These are phyloP conservation scores for Podospora sp. DNA, from an alignment of 495 filamentous ascomycete genomes.

Conservation along the genomic window DNA sequence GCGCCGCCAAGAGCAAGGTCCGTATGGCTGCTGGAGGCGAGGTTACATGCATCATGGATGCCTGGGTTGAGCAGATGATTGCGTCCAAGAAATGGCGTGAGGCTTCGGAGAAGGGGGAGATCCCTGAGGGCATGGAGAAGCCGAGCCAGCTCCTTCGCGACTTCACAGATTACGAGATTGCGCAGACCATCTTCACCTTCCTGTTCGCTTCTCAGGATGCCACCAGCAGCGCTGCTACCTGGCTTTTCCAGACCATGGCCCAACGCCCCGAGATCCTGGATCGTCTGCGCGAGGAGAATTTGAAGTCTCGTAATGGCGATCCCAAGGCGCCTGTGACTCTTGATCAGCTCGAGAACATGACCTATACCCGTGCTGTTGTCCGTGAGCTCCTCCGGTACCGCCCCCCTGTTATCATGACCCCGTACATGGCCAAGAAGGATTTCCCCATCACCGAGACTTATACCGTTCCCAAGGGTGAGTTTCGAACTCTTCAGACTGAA, in stretches of 20 bases:
- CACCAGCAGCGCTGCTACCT: constrained; percentile 88
- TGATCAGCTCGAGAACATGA: constrained; percentile 84
- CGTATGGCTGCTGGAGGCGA: constrained; percentile 91
- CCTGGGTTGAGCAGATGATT: constrained; percentile 84
- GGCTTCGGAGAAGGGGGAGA: constrained; percentile 64
- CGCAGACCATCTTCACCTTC: constrained; percentile 96
- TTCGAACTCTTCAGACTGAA: constrained; percentile 30
- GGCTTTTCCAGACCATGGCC: constrained; percentile 93
- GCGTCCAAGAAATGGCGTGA: constrained; percentile 78
- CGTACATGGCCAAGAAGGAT: constrained; percentile 90
- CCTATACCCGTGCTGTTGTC: constrained; percentile 89
- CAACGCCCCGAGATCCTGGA: constrained; percentile 90
- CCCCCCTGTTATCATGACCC: constrained; percentile 97
- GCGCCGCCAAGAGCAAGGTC: constrained; percentile 88
- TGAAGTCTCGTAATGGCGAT: constrained; percentile 76
- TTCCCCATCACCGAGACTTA: constrained; percentile 91
- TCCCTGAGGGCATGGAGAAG: constrained; percentile 72
- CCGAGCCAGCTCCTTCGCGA: constrained; percentile 77
- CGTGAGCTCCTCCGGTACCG: constrained; percentile 94
- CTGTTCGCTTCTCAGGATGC: constrained; percentile 98
- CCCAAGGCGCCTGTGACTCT: constrained; percentile 68
- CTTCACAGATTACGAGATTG: constrained; percentile 90
- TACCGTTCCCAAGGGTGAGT: constrained; percentile 77
- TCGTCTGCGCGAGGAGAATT: constrained; percentile 90
- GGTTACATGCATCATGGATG: constrained; percentile 89